phyloP scores from a whole-genome alignment of 2,329 filamentous ascomycete genomes.

The Colletotrichum tofieldiae region DNA sequence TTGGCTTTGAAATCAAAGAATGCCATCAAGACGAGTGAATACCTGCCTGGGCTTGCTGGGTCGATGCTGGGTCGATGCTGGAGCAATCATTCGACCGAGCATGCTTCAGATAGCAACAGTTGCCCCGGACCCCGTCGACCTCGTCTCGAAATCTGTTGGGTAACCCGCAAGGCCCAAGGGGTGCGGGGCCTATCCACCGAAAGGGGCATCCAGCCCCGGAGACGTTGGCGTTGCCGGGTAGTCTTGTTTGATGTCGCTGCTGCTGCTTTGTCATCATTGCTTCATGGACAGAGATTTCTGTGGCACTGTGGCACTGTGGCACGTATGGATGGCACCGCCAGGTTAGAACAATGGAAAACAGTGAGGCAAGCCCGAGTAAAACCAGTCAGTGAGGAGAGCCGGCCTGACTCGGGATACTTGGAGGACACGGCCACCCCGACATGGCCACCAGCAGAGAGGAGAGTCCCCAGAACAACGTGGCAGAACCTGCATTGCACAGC shows the following conservation, averaged over 20 bases:
- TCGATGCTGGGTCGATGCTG: constrained; percentile 1
- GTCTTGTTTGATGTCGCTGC: background rate
- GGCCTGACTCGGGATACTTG: constrained; percentile 34
- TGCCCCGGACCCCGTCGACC: constrained; percentile 29
- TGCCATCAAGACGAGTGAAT: background rate
- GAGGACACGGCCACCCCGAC: constrained; percentile 1
- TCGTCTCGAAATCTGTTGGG: background rate
- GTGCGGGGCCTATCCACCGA: constrained; percentile 6
- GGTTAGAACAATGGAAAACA: background rate
- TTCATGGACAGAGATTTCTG: constrained; percentile 27
- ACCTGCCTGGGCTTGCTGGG: background rate
- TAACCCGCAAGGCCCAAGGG: background rate
- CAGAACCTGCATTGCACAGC: background rate
- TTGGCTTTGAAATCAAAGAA: constrained; percentile 43
- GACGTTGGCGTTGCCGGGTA: background rate
- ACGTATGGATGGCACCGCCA: background rate
- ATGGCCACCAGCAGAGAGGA: background rate
- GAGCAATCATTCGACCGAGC: constrained; percentile 36
- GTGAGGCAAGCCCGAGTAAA: background rate
- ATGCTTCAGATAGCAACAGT: background rate
- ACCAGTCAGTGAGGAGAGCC: constrained; percentile 18
- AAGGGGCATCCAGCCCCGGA: constrained; percentile 28
- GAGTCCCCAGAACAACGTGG: constrained; percentile 6
- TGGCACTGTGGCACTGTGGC: background rate
- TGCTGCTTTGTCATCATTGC: constrained; percentile 38